Conservation (phyloP, 208 protist genomes). For the Trypanosoma rangeli region DNA sequence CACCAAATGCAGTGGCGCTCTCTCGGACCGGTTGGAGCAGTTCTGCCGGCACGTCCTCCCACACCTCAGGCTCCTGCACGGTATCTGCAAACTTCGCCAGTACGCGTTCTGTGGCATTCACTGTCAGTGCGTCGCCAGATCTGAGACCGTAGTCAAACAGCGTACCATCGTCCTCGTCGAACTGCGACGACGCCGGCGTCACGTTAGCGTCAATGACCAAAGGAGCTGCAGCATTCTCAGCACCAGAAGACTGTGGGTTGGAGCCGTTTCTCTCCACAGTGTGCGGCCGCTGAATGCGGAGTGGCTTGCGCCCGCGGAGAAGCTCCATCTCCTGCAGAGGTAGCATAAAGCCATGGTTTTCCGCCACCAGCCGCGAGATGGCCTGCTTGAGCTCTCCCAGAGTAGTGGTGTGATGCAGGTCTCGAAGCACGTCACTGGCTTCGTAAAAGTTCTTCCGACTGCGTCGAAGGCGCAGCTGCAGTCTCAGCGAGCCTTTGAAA, state of each 20-base stretch:
- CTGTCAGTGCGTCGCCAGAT: constrained; percentile 63
- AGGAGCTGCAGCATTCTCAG: not conserved
- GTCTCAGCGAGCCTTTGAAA: constrained; percentile 49
- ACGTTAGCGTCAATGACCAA: too few relatives aligned
- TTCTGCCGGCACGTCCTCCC: constrained; percentile 60
- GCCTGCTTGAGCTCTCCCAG: constrained; percentile 48
- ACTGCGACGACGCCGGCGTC: not conserved
- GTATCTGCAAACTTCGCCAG: constrained; percentile 31
- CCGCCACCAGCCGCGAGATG: constrained; percentile 47
- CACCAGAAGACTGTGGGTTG: not conserved
- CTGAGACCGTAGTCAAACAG: constrained; percentile 68
- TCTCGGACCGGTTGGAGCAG: constrained; percentile 35
- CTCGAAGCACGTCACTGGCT: constrained; percentile 44
- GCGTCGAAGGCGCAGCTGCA: constrained; percentile 68
- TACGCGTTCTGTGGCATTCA: constrained; percentile 47
- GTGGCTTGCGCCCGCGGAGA: constrained; percentile 52
- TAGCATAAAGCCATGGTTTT: constrained; percentile 56
- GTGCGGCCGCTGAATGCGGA: constrained; percentile 28
- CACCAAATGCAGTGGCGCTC: constrained; percentile 34
- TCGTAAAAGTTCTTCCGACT: constrained; percentile 82
- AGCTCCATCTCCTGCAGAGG: constrained; percentile 51
- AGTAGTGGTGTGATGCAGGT: constrained; percentile 68
- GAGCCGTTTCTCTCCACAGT: not conserved
- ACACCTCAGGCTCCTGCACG: constrained; percentile 39
- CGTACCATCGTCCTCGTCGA: constrained; percentile 38